Base-by-base conservation (phyloP, 257 asterid genomes). In the Nicotiana obtusifolia region DNA sequence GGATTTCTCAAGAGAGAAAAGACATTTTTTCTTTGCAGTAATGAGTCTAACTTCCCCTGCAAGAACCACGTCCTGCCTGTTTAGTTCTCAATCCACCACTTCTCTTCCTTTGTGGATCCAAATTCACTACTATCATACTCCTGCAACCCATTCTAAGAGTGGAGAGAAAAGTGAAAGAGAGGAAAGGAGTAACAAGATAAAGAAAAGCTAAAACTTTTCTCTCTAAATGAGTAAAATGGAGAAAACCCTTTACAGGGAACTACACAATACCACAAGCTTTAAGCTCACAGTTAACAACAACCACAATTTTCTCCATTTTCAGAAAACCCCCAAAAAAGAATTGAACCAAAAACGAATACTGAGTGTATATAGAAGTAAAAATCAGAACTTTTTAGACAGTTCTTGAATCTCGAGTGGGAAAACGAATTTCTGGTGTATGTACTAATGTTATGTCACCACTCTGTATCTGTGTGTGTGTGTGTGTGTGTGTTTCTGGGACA, bases 11-110 rank as follows among this genome's bases (percentile, higher is more conserved):
- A 79, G 9, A 71, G 77, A 66, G 64, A 59, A 33, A 62, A 64
- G 66, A 31, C 66, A 30, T n/a, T 47, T 64, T 7, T 64, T 26
- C 8, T 80, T 49, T 31, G 83, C 31, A 81, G 17, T 20, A 75
- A 82, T 44, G 19, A 10, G 85, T 84, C 99, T 95, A 95, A 93
- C 99, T 93, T 86, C 99, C 99, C 80, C 99, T 87, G 87, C 98
- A 95, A 89, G 99, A 95, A n/a, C 97, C 97, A 67, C 99, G 93
- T 56, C 99, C 99, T 77, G 99, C 99, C 77, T 95, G 99, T 89
- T 93, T 92, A 13, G 99, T 92, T 89, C 99, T 90, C 89, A 95
- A 87, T 49, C 99, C 99, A 88, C 98, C 97, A 83, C 97, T 92
- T 78, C 95, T 91, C 82, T 90, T 91, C 87, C 99, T 93, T 86